phyloP scores from a whole-genome alignment of 2,329 filamentous ascomycete species.

The Aspergillus fumigatus region DNA sequence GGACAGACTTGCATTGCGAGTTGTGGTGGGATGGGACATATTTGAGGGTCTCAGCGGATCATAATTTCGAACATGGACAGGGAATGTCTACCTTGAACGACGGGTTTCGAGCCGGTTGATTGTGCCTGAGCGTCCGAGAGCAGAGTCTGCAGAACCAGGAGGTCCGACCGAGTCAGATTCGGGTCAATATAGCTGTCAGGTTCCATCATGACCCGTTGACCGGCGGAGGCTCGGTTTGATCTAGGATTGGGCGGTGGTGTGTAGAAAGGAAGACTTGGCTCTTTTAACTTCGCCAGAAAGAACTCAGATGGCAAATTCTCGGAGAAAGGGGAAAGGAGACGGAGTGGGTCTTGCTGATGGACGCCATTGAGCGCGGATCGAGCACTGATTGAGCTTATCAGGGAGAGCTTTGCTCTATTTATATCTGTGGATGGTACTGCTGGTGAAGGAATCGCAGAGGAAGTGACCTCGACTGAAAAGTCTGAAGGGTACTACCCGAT shows the following conservation, averaged over 20 bases:
- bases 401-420: too few species aligned
- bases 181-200: slow-evolving; percentile 28
- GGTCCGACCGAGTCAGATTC: slow-evolving; percentile 36
- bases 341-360: background rate
- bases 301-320: background rate
- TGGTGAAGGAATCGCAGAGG: too few species aligned
- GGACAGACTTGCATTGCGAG: background rate
- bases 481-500: too few species aligned
- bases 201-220: slow-evolving; percentile 19
- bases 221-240: background rate
- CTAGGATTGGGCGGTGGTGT: background rate
- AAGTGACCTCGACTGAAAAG: too few species aligned
- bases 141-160: slow-evolving; percentile 36
- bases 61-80: background rate
- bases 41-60: slow-evolving; percentile 11
- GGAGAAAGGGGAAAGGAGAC: background rate
- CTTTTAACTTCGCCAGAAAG: background rate
- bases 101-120: slow-evolving; percentile 2
- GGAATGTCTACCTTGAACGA: background rate
- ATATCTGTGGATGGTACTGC: too few species aligned
- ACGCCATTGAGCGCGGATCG: background rate
- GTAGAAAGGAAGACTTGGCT: background rate
- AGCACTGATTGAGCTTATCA: too few species aligned
- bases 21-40: slow-evolving; percentile 28
- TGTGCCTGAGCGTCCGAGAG: slow-evolving; percentile 25